phyloP scores from a whole-genome alignment of 345 rosid species.

The Syzygium grande region DNA sequence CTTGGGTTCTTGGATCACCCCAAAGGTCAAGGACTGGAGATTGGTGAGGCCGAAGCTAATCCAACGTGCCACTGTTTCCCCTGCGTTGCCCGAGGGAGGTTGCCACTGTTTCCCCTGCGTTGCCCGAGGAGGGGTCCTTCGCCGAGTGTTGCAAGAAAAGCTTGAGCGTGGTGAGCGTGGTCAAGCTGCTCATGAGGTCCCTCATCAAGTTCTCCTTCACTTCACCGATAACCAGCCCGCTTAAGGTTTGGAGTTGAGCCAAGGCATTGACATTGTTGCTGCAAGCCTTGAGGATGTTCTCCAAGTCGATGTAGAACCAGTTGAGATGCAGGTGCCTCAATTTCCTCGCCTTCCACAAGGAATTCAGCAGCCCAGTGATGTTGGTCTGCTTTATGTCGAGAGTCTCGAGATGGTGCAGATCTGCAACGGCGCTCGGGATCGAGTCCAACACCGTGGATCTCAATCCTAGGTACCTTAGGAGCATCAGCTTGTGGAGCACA shows the following conservation, averaged over 20 bases:
- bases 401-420: slow-evolving; percentile 2
- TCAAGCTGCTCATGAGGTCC: neutral
- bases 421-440: neutral
- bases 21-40: neutral
- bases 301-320: neutral
- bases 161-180: neutral
- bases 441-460: neutral
- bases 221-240: neutral
- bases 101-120: no score
- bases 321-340: neutral
- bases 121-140: neutral
- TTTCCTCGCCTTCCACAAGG: neutral
- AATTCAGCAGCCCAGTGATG: neutral
- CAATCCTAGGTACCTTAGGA: neutral
- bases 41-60: neutral
- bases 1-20: neutral
- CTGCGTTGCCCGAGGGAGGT: no score
- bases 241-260: neutral
- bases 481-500: neutral
- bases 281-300: neutral
- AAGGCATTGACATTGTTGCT: neutral
- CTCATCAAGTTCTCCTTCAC: neutral
- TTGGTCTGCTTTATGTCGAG: slow-evolving; percentile 10
- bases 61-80: neutral
- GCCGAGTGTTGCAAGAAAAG: neutral